Percentiles rank a stretch among this genome's conserved stretches.
Conservation (phyloP, 2,329 filamentous ascomycete genomes). For the Hansfordia pulvinata region DNA sequence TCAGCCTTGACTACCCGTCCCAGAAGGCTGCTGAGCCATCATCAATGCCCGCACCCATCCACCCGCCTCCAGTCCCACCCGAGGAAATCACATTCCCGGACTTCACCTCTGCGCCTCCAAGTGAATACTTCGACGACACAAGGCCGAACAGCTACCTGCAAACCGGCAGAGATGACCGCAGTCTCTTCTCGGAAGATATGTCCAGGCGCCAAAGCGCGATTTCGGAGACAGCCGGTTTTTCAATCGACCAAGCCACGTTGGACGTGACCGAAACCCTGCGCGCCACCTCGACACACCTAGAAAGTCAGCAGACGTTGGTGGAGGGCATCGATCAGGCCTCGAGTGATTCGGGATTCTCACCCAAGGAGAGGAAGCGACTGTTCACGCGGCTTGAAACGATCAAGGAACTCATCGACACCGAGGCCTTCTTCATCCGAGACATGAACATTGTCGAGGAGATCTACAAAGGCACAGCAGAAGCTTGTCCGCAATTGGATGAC, state of each 20-base stretch:
- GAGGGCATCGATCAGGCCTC: conserved; percentile 21
- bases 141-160: conserved; percentile 25
- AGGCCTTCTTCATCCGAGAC: conserved; percentile 80
- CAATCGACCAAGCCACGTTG: conserved; percentile 30
- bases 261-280: conserved; percentile 25
- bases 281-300: conserved; percentile 20
- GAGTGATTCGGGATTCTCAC: conserved; percentile 21
- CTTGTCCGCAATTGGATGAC: conserved; percentile 63
- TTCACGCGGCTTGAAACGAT: conserved; percentile 72
- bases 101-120: conserved; percentile 20
- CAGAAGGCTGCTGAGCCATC: conserved; percentile 10
- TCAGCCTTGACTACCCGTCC: conserved; percentile 31
- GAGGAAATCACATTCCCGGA: conserved; percentile 12
- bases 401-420: conserved; percentile 86
- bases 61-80: conserved; percentile 37
- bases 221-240: conserved; percentile 29
- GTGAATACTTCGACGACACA: conserved; percentile 26
- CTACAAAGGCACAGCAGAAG: conserved; percentile 84
- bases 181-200: conserved; percentile 24
- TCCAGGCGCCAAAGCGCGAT: conserved; percentile 32
- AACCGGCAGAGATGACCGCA: conserved; percentile 26
- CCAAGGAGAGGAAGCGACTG: conserved; percentile 56
- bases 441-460: conserved; percentile 98
- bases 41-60: conserved; percentile 24
- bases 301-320: conserved; percentile 18